Base-by-base conservation (phyloP, 2,329 filamentous ascomycete species). In the Orbilia quercus region DNA sequence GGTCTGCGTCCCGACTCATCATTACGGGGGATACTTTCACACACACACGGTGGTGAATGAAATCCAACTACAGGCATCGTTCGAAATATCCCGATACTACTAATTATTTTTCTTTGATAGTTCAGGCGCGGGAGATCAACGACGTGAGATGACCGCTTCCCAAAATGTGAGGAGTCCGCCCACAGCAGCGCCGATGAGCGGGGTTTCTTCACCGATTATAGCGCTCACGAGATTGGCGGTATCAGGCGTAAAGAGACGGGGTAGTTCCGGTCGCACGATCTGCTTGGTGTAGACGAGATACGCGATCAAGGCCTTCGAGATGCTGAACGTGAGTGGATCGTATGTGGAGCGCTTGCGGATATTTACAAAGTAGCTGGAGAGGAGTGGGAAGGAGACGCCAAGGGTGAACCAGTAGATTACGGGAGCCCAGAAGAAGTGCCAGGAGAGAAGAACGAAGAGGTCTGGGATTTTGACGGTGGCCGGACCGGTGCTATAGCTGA, bases 281-380 rank as follows among this genome's bases (percentile, higher is more conserved):
- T 86, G 87, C 79, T 89, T 87, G 7, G 85, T 87, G 79, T 93
- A 96, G 16, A 96, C 88, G 34, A 94, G 85, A 80, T 90, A 96
- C 6, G 91, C 88, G 70, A 93, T 81, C 62, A 98, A 80, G 0
- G 90, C 93, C 83, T 96, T 96, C 77, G 87, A 87, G 66, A 98
- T 88, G 82, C 93, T 96, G 82, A 96, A 99, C 20, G 89, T 90
- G 79, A 98, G 83, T 2, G 93, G 93, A 80, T 99, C 95, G 75
- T 72, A 72, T 7, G 67, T 72, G 45, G 58, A 58, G 20, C 54
- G 44, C 36, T 72, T 72, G 67, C 67, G 59, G 31, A 72, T 48
- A 53, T 72, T 72, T 25, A 72, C 53, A 55, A 72, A 72, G 53
- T 72, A 72, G 59, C 67, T 72, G 23, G 59, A 40, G 1, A 72